Percentiles rank a stretch among this genome's conserved stretches.
Conservation (phyloP, 169 alveolate species). For the Cryptosporidium andersoni region DNA sequence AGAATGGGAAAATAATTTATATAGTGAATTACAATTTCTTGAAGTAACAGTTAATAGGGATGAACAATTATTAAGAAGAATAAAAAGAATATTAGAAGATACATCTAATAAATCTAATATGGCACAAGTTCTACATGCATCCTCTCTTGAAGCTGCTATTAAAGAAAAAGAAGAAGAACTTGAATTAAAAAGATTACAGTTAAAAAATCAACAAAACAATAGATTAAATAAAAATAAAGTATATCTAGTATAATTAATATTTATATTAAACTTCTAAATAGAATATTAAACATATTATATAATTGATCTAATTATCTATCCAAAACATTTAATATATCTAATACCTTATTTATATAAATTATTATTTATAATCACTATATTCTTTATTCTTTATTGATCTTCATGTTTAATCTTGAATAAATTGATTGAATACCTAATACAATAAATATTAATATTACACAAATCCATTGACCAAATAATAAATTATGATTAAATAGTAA, state of each 20-base stretch:
- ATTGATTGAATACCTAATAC: conserved; percentile 78
- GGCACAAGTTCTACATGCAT: conserved; percentile 44
- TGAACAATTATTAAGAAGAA: conserved; percentile 48
- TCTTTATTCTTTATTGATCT: conserved; percentile 20
- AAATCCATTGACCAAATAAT: conserved; percentile 84
- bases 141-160: conserved; percentile 59
- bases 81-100: conserved; percentile 49
- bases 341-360: not conserved
- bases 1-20: conserved; percentile 44
- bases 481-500: conserved; percentile 83
- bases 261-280: not conserved
- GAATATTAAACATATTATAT: too few relatives aligned
- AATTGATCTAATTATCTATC: not conserved
- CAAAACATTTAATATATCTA: not conserved
- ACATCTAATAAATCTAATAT: conserved; percentile 41
- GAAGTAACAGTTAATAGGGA: conserved; percentile 60
- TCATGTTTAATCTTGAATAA: conserved; percentile 5
- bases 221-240: not conserved
- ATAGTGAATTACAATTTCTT: conserved; percentile 45
- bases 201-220: conserved; percentile 40
- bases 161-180: conserved; percentile 69
- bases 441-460: conserved; percentile 81
- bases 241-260: not conserved
- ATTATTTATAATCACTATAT: not conserved
- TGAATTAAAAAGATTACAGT: conserved; percentile 37